phyloP scores from a whole-genome alignment of 2,329 filamentous ascomycete genomes.

The Fusarium praegraminearum region DNA sequence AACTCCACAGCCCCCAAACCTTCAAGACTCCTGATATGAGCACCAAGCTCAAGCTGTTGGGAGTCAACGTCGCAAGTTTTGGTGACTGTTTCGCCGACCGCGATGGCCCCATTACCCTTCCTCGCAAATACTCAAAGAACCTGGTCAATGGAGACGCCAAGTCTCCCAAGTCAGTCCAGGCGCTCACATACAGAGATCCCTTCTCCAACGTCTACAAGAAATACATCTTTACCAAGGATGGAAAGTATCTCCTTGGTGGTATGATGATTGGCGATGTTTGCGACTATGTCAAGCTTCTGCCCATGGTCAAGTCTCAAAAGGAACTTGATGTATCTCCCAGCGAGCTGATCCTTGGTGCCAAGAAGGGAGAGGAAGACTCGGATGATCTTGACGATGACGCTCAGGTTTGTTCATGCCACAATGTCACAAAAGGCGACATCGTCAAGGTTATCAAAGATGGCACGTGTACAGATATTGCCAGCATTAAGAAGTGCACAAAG shows the following conservation, averaged over 20 bases:
- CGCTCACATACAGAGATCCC: constrained; percentile 88
- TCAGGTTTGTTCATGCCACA: constrained; percentile 93
- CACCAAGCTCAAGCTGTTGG: constrained; percentile 90
- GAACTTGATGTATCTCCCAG: constrained; percentile 80
- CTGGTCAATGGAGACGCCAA: constrained; percentile 37
- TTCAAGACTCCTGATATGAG: constrained; percentile 90
- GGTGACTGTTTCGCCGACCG: constrained; percentile 93
- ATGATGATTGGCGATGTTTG: constrained; percentile 97
- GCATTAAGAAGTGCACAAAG: constrained; percentile 91
- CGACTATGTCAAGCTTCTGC: constrained; percentile 90
- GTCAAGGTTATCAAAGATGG: constrained; percentile 79
- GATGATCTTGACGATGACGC: constrained; percentile 87
- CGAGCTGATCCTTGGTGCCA: constrained; percentile 84
- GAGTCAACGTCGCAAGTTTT: constrained; percentile 92
- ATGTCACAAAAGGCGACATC: constrained; percentile 87
- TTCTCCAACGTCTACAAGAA: constrained; percentile 94
- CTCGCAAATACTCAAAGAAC: constrained; percentile 63
- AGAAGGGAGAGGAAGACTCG: constrained; percentile 77
- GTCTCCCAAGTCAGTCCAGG: constrained; percentile 75
- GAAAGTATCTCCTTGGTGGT: constrained; percentile 90
- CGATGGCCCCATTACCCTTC: constrained; percentile 82
- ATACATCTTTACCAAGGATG: constrained; percentile 89
- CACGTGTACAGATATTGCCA: constrained; percentile 82
- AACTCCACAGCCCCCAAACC: constrained; percentile 73
- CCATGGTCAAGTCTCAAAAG: constrained; percentile 87